Evolutionary conservation across 2,329 filamentous ascomycete species (phyloP), one percentile per base, ranked within the genome.

Genomic region (Calonectria hawksworthii): DNA sequence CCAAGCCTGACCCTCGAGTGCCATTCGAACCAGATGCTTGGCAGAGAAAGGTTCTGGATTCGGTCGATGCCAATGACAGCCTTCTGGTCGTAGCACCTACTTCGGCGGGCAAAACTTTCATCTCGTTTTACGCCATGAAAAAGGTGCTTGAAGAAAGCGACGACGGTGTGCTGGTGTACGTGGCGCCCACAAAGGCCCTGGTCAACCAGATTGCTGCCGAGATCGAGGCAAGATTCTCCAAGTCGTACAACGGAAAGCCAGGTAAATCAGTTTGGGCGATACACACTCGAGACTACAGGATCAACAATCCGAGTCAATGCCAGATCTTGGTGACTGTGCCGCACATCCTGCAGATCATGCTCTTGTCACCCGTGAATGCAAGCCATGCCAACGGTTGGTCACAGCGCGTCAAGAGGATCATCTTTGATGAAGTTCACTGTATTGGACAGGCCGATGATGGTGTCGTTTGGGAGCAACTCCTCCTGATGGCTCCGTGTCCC

Each of bases 191-290:
- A 0, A 96, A 96, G 81, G 94, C 95, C 4, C 87, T 96, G 14
- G 94, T 96, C 73, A 96, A 96, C 81, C 94, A 96, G 83, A 96
- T 96, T 77, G 94, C 94, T 1, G 94, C 94, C 1, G 94, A 96
- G 84, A 88, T 96, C 21, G 92, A 95, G 82, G 94, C 92, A 7
- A 90, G 93, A 7, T 96, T 95, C 81, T 91, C 90, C 0, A 96
- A 96, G 84, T 87, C 85, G 1, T 92, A 92, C 83, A 87, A 87
- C 59, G 87, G 87, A 34, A 88, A 92, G 47, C 87, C 86, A 6
- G 92, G 90, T 0, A 92, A 92, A 78, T 94, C 92, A 0, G 92
- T 96, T 0, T 96, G 94, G 94, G 93, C 91, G 0, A 95, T 96
- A 63, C 93, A 96, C 79, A 96, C 94, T 0, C 86, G 94, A 64